Evolutionary conservation across 495 filamentous ascomycete genomes (phyloP).

Genomic region (Cetradonia linearis): DNA sequence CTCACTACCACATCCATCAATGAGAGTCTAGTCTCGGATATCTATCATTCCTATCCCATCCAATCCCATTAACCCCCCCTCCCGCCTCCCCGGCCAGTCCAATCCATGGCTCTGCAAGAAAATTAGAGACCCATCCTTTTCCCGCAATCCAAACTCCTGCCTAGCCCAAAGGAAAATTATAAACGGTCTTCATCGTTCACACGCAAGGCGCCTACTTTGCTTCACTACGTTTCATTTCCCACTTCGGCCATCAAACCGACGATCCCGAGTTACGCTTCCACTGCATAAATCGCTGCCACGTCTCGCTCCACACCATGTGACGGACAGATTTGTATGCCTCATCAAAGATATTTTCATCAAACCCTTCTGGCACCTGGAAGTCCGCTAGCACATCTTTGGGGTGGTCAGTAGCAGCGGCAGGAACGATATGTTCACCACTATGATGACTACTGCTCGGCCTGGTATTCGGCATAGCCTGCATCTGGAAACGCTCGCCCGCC

Average conservation of each 20-base stretch:
- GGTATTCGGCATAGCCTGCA: conserved; percentile 13
- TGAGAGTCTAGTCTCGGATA: neutral
- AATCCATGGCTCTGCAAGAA: too few species aligned
- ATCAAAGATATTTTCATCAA: conserved; percentile 47
- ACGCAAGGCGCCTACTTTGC: too few species aligned
- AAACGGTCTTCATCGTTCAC: too few species aligned
- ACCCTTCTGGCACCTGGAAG: conserved; percentile 26
- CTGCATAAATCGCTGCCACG: conserved; percentile 40
- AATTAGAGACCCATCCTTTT: neutral
- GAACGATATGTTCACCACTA: conserved; percentile 23
- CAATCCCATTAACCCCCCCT: neutral
- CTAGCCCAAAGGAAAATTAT: too few species aligned
- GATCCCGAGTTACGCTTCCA: conserved; percentile 10
- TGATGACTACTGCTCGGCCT: conserved; percentile 9
- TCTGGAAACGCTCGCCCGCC: conserved; percentile 1
- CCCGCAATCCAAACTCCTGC: too few species aligned
- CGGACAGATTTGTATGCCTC: conserved; percentile 51
- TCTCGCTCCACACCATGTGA: conserved; percentile 59
- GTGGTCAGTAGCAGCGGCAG: conserved; percentile 18
- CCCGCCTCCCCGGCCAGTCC: neutral
- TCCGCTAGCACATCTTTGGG: conserved; percentile 14
- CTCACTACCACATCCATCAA: too few species aligned
- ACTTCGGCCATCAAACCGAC: neutral
- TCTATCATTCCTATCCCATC: neutral
- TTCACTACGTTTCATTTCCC: neutral